phyloP scores from a whole-genome alignment of 2,329 filamentous ascomycete genomes.

The Colletotrichum sp. region DNA sequence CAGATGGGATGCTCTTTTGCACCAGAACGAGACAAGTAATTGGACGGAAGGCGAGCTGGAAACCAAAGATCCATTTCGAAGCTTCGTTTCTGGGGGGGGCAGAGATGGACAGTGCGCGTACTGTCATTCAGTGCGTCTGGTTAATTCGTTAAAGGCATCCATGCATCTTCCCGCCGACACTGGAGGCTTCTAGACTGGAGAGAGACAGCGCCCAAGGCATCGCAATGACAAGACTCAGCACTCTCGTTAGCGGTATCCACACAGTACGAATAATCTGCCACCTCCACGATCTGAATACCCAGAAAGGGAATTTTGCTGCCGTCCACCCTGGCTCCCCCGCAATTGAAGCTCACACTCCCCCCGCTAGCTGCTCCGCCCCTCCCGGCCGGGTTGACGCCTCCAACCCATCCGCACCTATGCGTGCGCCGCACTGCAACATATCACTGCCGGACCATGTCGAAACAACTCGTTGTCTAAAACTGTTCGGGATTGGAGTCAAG shows the following conservation, averaged over 20 bases:
- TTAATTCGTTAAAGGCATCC: not conserved
- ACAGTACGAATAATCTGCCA: not conserved
- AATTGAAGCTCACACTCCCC: not conserved
- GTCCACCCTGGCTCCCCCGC: slow-evolving; percentile 10
- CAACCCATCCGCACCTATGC: not conserved
- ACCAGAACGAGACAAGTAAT: not conserved
- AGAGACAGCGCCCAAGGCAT: not conserved
- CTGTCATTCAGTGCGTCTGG: not conserved
- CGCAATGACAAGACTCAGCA: not conserved
- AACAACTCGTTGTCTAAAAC: not conserved
- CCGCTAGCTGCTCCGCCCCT: not conserved
- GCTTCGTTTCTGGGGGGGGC: not conserved
- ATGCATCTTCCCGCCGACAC: not conserved
- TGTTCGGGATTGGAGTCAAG: not conserved
- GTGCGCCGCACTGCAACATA: not conserved
- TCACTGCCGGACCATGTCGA: not conserved
- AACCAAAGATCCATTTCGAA: not conserved
- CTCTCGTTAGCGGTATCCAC: not conserved
- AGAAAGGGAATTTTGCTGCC: slow-evolving; percentile 20
- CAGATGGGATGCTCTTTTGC: not conserved
- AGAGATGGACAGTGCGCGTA: too few relatives aligned
- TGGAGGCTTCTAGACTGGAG: not conserved
- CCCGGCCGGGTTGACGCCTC: not conserved
- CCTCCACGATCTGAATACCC: slow-evolving; percentile 21
- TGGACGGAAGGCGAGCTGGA: not conserved